Conservation (phyloP, 2,329 filamentous ascomycete species). For the Aspergillus sojae region DNA sequence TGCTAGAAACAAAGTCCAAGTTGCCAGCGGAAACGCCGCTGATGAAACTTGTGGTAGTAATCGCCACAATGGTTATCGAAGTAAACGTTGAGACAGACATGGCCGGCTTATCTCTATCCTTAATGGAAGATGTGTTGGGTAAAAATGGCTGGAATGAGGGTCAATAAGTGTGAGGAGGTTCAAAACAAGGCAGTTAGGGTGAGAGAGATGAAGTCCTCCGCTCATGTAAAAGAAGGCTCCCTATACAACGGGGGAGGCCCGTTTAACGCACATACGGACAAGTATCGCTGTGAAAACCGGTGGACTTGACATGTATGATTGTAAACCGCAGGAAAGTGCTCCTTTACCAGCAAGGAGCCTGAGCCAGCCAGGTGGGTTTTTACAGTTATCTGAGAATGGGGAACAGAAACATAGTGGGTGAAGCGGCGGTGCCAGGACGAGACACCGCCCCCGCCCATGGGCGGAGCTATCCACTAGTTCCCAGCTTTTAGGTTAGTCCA, state of each 20-base stretch:
- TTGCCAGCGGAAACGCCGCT: constrained; percentile 16
- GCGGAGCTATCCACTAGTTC: constrained; percentile 4
- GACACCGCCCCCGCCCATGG: constrained; percentile 13
- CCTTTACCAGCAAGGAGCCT: constrained; percentile 28
- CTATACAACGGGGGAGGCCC: background rate
- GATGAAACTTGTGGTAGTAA: constrained; percentile 13
- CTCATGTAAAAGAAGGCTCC: constrained; percentile 1
- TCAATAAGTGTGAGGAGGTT: background rate
- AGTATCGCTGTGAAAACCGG: background rate
- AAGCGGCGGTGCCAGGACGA: constrained; percentile 10
- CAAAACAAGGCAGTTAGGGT: background rate
- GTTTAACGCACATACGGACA: background rate
- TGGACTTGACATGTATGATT: background rate
- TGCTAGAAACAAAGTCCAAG: constrained; percentile 17
- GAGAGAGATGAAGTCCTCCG: background rate
- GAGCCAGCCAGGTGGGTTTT: constrained; percentile 21
- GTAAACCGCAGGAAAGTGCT: constrained; percentile 4
- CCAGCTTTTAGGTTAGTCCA: background rate
- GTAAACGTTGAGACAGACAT: constrained; percentile 11
- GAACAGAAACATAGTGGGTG: constrained; percentile 1
- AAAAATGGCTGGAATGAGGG: background rate
- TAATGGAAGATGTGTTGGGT: background rate
- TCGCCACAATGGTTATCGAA: constrained; percentile 5
- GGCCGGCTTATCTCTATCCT: background rate
- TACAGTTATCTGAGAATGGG: constrained; percentile 10